Evolutionary conservation across 1,139 yeast species (phyloP), one percentile per base, ranked within the genome.

Genomic region (Blastobotrys elegans): DNA sequence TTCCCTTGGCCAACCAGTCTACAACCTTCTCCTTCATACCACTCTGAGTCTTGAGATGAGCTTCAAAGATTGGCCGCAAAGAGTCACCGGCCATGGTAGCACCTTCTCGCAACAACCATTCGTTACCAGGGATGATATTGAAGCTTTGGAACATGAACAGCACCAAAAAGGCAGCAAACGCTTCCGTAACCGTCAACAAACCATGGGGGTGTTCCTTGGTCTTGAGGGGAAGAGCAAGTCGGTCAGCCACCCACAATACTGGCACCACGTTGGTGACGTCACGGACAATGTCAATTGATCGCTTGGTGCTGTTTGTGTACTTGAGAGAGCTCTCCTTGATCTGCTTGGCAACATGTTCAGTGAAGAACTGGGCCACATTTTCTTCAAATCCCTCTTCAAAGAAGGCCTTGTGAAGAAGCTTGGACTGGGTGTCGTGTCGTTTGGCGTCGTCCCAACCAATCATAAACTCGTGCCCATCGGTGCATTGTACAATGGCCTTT

Each of bases 381-480:
- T 37, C 39, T 20, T 44, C 47, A 38, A 44, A 44, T 10, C 43
- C 47, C 18, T 44, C 47, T 27, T 44, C 47, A 20, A 44, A 44
- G 39, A 38, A 44, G 4, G 31, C 47, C 26, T 44, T 18, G 39
- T 44, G 47, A 13, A 44, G 39, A n/a, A 44, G 31, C 2, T 44
- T 17, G 20, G 47, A 44, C n/a, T 43, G 20, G 5, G 43, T 33
- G 22, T 44, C 35, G n/a, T 44, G 47, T 10, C 43, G 38, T 16
- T 33, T 39, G 14, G 47, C 39, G 27, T 44, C 43, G 27, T 44
- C 47, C 47, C 47, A 44, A 2, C 47, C 47, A 24, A 44, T 44
- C 47, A 44, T 44, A 30, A 44, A 44, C 18, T 44, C 47, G 26
- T 44, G 43, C 17, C 47, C 47, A 18, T 39, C 47, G 21, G 47